Percentiles rank a stretch among this genome's conserved stretches.
Conservation (phyloP, 495 filamentous ascomycete genomes). For the Penicillium desertorum region DNA sequence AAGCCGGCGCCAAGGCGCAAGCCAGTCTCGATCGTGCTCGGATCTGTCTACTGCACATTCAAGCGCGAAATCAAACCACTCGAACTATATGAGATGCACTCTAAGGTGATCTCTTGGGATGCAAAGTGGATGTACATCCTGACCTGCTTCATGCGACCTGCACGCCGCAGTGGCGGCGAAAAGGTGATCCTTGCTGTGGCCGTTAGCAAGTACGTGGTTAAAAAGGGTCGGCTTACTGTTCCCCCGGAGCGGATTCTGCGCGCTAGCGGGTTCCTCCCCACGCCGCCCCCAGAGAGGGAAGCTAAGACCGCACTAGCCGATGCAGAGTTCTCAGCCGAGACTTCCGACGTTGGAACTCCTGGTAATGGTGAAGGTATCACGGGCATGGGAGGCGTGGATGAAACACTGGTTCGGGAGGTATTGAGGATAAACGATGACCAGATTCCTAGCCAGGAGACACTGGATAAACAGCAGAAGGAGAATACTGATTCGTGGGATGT, state of each 20-base stretch:
- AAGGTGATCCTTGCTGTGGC: slow-evolving; percentile 70
- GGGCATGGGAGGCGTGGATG: slow-evolving; percentile 34
- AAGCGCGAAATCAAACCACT: slow-evolving; percentile 67
- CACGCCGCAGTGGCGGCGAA: slow-evolving; percentile 40
- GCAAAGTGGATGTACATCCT: slow-evolving; percentile 81
- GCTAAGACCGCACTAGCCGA: slow-evolving; percentile 12
- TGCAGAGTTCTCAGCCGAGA: slow-evolving; percentile 29
- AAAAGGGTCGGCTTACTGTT: slow-evolving; percentile 82
- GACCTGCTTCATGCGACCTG: slow-evolving; percentile 64
- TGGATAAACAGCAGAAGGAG: slow-evolving; percentile 36
- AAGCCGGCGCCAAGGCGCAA: slow-evolving; percentile 44
- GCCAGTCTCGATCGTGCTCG: slow-evolving; percentile 56
- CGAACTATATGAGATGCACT: slow-evolving; percentile 65
- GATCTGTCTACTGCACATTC: slow-evolving; percentile 65
- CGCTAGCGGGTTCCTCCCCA: slow-evolving; percentile 62
- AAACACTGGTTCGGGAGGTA: slow-evolving; percentile 41
- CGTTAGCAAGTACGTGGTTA: slow-evolving; percentile 85
- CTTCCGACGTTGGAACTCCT: slow-evolving; percentile 39
- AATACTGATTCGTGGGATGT: slow-evolving; percentile 39
- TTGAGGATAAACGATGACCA: slow-evolving; percentile 34
- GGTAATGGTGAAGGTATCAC: slow-evolving; percentile 37
- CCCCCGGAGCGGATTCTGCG: slow-evolving; percentile 74
- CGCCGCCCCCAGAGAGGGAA: slow-evolving; percentile 20
- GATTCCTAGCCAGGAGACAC: slow-evolving; percentile 25
- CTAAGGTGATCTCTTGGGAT: slow-evolving; percentile 70